Base-by-base conservation (phyloP, 768 basidiomycete genomes). In the Leucogyrophana mollusca region DNA sequence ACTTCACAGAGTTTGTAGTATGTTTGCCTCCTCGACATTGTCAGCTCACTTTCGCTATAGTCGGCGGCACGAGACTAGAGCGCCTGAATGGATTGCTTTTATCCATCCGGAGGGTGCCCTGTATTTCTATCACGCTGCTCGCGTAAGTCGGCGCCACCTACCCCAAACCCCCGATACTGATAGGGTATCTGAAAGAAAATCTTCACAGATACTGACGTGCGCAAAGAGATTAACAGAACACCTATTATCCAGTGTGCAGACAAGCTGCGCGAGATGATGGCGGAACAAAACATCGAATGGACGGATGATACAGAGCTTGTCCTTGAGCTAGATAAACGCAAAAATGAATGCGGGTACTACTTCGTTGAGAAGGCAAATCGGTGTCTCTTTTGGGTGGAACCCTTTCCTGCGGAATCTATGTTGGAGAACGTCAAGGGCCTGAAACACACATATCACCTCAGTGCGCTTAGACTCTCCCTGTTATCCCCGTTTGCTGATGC, bases 91-190 rank as follows among this genome's bases (percentile, higher is more conserved):
- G 81, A 56, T 46, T 4, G 49, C 68, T 4, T 63, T 62, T 22
- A 58, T 64, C 6, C 80, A 82, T 56, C 78, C 80, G 0, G 79
- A 83, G 59, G 81, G 81, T 4, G 71, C 70, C 4, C 65, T 73
- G 20, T 83, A 81, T 55, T 83, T 79, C 49, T 73, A 65, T 48
- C 65, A 79, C 42, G 22, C 50, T 36, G 49, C 58, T 8, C 69
- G 71, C 61, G 79, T 78, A 34, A 61, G 39, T 27, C 16, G 1
- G 9, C 11, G 21, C n/a, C n/a, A n/a, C n/a, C n/a, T n/a, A n/a
- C n/a, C n/a, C n/a, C n/a, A n/a, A n/a, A 43, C 17, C 11, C n/a
- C 11, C 10, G 6, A 40, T n/a, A 30, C 9, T 30, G 22, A 21
- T 11, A 46, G 16, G 20, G 23, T 3, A 4, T 40, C 22, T 22